Evolutionary conservation across 441 rosid genomes (phyloP).

Genomic region (Hypseocharis bilobata): DNA sequence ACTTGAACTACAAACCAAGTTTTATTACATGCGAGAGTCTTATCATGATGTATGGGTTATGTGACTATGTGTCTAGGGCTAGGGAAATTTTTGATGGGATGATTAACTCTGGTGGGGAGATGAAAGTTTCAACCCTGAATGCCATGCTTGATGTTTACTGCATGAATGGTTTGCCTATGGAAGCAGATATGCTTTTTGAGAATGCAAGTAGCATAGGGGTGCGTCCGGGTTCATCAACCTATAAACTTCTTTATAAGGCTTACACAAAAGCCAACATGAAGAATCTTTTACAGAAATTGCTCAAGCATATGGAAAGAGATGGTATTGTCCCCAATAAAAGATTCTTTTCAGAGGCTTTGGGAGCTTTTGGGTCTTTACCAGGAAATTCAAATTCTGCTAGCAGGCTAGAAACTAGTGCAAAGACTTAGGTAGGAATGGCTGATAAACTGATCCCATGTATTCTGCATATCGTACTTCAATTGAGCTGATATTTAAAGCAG

Average conservation of each 20-base stretch:
- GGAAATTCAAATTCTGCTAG: conserved; percentile 31
- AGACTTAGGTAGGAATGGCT: conserved; percentile 14
- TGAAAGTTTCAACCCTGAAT: conserved; percentile 63
- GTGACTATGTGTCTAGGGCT: conserved; percentile 59
- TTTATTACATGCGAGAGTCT: conserved; percentile 68
- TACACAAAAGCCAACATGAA: conserved; percentile 66
- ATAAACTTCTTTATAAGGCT: conserved; percentile 76
- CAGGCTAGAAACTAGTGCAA: not conserved
- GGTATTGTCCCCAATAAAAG: conserved; percentile 71
- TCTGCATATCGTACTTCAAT: conserved; percentile 8
- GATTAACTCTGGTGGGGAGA: conserved; percentile 43
- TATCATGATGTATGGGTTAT: conserved; percentile 64
- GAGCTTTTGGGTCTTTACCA: conserved; percentile 39
- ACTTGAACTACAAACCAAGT: conserved; percentile 55
- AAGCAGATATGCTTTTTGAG: conserved; percentile 58
- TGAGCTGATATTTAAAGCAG: conserved; percentile 8
- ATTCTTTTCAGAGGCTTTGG: conserved; percentile 73
- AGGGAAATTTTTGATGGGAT: conserved; percentile 55
- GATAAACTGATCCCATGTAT: not conserved
- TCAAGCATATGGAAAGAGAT: conserved; percentile 58
- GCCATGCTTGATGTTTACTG: conserved; percentile 48
- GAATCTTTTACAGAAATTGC: conserved; percentile 54
- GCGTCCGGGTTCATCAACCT: conserved; percentile 51
- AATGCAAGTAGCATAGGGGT: conserved; percentile 34
- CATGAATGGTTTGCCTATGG: conserved; percentile 46